Percentiles rank a stretch among this genome's conserved stretches.
Evolutionary conservation across 352 stramenopile genomes (phyloP).

Genomic region (Pythium myriotylum): DNA sequence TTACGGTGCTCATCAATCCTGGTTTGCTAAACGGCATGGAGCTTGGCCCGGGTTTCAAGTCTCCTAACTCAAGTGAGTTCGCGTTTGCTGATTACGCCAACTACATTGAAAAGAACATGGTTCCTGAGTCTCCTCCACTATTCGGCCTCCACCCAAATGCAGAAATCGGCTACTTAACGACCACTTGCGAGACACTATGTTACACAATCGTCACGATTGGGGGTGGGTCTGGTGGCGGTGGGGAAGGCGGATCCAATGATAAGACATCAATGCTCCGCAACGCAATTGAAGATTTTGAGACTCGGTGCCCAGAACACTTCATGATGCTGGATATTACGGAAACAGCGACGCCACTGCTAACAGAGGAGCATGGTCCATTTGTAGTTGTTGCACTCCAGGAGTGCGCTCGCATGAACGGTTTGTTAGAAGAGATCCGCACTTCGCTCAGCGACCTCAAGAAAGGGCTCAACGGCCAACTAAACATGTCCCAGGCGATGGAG

Average conservation of each 20-base stretch:
- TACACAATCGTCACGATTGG: slow-evolving; percentile 93
- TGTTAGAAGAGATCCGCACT: slow-evolving; percentile 91
- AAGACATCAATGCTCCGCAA: slow-evolving; percentile 76
- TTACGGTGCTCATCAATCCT: slow-evolving; percentile 89
- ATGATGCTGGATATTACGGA: slow-evolving; percentile 92
- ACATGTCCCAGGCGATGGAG: slow-evolving; percentile 96
- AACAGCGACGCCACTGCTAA: slow-evolving; percentile 86
- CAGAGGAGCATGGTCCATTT: slow-evolving; percentile 89
- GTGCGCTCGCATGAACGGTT: slow-evolving; percentile 93
- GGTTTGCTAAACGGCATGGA: slow-evolving; percentile 90
- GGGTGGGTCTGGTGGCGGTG: slow-evolving; percentile 62
- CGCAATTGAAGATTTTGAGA: slow-evolving; percentile 92
- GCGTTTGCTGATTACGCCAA: slow-evolving; percentile 84
- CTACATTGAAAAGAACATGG: slow-evolving; percentile 95
- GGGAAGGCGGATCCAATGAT: slow-evolving; percentile 62
- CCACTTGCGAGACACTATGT: slow-evolving; percentile 91
- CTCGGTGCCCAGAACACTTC: slow-evolving; percentile 91
- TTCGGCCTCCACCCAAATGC: slow-evolving; percentile 96
- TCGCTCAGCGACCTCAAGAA: slow-evolving; percentile 95
- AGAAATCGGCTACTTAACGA: slow-evolving; percentile 95
- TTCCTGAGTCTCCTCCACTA: slow-evolving; percentile 89
- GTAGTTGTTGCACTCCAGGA: slow-evolving; percentile 95
- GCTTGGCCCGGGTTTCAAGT: slow-evolving; percentile 94
- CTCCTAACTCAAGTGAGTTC: slow-evolving; percentile 83
- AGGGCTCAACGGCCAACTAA: slow-evolving; percentile 94